These are phyloP conservation scores for Arthrobotrys iridis DNA, from an alignment of 2,329 filamentous ascomycete species.

Conservation along the genomic window DNA sequence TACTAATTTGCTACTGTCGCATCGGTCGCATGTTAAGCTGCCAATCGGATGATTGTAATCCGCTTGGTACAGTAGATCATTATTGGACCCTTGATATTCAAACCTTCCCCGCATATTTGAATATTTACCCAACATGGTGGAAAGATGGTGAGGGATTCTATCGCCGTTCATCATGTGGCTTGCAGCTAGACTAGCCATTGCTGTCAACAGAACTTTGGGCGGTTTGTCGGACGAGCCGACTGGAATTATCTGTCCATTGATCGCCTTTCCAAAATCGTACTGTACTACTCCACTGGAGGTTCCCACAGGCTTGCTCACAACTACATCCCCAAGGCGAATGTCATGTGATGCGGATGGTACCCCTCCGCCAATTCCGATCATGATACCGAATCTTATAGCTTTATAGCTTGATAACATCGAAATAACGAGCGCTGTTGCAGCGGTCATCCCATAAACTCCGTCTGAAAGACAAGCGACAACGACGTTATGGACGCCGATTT, in stretches of 20 bases:
- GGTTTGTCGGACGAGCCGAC: background rate
- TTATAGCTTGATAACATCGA: constrained; percentile 35
- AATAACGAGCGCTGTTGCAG: constrained; percentile 40
- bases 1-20: background rate
- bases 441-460: constrained; percentile 52
- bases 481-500: constrained; percentile 57
- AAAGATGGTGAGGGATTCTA: background rate
- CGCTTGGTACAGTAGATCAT: constrained; percentile 21
- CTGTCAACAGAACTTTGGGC: background rate
- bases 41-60: constrained; percentile 22
- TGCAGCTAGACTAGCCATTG: background rate
- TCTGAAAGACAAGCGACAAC: constrained; percentile 56
- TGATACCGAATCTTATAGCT: background rate
- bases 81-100: constrained; percentile 5
- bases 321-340: constrained; percentile 14
- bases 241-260: background rate
- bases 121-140: background rate
- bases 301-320: constrained; percentile 1
- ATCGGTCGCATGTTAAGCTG: background rate
- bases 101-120: constrained; percentile 4
- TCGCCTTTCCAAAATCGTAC: constrained; percentile 16
- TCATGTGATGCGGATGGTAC: background rate
- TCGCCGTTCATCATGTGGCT: background rate
- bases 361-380: constrained; percentile 15
- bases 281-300: background rate